These are phyloP conservation scores for Phtheirospermum japonicum DNA, from an alignment of 257 asterid genomes.

Conservation along the genomic window DNA sequence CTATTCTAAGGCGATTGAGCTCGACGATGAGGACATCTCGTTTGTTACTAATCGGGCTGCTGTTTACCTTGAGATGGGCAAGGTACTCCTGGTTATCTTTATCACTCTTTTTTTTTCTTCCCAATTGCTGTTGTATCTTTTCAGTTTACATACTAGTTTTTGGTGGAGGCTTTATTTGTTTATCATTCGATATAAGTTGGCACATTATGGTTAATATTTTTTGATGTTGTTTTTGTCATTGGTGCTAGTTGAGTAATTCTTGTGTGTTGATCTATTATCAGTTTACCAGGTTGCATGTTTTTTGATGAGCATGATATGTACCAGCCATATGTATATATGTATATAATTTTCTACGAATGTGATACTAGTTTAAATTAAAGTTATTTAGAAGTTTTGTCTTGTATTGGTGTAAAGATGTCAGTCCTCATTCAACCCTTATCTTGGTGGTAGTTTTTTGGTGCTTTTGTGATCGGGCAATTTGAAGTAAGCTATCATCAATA, in stretches of 20 bases:
- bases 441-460: background rate
- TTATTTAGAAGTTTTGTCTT: no score
- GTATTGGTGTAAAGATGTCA: no score
- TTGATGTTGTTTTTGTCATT: background rate
- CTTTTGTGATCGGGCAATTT: background rate
- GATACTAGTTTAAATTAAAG: no score
- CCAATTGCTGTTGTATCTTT: background rate
- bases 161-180: background rate
- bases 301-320: no score
- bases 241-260: no score
- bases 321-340: no score
- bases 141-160: background rate
- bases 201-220: background rate
- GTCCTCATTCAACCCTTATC: background rate
- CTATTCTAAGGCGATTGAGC: slow-evolving; percentile 71
- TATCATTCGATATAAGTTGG: background rate
- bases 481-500: background rate
- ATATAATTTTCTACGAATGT: no score
- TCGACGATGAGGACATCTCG: slow-evolving; percentile 73
- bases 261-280: background rate
- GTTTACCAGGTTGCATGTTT: no score
- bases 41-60: slow-evolving; percentile 93
- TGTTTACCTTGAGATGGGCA: slow-evolving; percentile 88
- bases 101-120: background rate
- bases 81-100: slow-evolving; percentile 43